These are phyloP conservation scores for Sporothrix schenckii DNA, from an alignment of 2,329 filamentous ascomycete genomes.

Conservation along the genomic window DNA sequence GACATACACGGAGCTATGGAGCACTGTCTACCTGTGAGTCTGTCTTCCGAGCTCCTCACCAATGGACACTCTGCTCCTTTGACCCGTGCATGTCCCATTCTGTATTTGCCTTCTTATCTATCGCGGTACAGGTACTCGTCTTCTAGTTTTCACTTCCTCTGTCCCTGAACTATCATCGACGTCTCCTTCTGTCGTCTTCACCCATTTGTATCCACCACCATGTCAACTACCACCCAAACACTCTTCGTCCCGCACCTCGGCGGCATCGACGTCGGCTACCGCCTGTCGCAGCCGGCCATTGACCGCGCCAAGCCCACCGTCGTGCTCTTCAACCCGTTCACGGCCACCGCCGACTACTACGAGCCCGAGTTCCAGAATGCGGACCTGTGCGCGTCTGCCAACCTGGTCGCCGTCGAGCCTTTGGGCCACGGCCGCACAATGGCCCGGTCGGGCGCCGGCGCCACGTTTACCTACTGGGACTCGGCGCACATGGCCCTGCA, in stretches of 20 bases:
- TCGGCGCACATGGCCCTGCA: slow-evolving; percentile 58
- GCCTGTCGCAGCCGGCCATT: slow-evolving; percentile 41
- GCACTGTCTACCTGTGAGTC: too few relatives aligned
- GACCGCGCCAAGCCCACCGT: slow-evolving; percentile 57
- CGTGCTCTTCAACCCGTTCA: slow-evolving; percentile 58
- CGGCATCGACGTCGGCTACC: slow-evolving; percentile 52
- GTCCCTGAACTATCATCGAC: too few relatives aligned
- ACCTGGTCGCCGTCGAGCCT: slow-evolving; percentile 57
- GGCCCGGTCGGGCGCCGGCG: slow-evolving; percentile 33
- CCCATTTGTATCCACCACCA: neutral
- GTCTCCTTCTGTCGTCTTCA: neutral
- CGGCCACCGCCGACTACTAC: slow-evolving; percentile 53
- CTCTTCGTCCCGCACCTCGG: slow-evolving; percentile 53
- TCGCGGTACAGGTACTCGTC: neutral
- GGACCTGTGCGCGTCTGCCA: slow-evolving; percentile 48
- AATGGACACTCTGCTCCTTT: neutral
- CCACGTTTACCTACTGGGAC: slow-evolving; percentile 61
- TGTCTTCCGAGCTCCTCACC: too few relatives aligned
- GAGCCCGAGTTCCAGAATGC: slow-evolving; percentile 49
- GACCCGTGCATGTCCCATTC: neutral
- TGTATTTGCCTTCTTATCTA: neutral
- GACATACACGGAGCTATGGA: too few relatives aligned
- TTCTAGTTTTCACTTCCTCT: too few relatives aligned
- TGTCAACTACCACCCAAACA: slow-evolving; percentile 38
- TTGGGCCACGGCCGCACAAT: slow-evolving; percentile 52